These are phyloP conservation scores for Ceratocystis cacaofunesta DNA, from an alignment of 2,329 filamentous ascomycete genomes.

Conservation along the genomic window DNA sequence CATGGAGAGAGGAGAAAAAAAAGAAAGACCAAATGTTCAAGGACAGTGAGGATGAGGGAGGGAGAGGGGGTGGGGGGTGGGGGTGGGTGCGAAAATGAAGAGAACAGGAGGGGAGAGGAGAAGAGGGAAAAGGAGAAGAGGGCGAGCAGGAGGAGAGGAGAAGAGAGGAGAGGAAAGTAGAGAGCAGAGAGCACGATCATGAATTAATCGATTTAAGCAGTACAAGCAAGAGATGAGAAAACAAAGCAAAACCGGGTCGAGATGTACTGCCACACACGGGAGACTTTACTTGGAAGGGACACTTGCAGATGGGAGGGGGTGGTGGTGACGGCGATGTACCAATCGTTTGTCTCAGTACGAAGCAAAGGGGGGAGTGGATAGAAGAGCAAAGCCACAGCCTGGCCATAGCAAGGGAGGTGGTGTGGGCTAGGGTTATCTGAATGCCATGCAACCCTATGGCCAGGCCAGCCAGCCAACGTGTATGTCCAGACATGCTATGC, in stretches of 20 bases:
- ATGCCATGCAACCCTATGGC: too few species aligned
- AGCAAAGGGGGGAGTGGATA: background rate
- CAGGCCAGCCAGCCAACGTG: too few species aligned
- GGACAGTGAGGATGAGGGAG: background rate
- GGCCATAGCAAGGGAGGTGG: background rate
- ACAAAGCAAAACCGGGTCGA: background rate
- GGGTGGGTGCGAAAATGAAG: too few species aligned
- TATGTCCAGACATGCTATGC: too few species aligned
- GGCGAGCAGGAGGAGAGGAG: background rate
- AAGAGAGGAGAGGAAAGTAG: background rate
- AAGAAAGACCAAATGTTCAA: slow-evolving; percentile 2
- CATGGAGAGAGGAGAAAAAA: background rate
- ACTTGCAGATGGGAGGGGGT: background rate
- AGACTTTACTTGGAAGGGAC: slow-evolving; percentile 26
- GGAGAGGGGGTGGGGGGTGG: background rate
- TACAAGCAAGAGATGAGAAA: slow-evolving; percentile 1
- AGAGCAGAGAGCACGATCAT: background rate
- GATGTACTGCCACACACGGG: slow-evolving; percentile 22
- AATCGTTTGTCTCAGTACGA: background rate
- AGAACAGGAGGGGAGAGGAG: too few species aligned
- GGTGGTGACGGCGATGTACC: background rate
- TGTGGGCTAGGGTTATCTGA: background rate
- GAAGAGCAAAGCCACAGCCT: background rate
- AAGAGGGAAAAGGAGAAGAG: background rate
- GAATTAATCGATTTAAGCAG: slow-evolving; percentile 7